Evolutionary conservation across 768 basidiomycete genomes (phyloP), one percentile per base, ranked within the genome.

Genomic region (Suillus spraguei): DNA sequence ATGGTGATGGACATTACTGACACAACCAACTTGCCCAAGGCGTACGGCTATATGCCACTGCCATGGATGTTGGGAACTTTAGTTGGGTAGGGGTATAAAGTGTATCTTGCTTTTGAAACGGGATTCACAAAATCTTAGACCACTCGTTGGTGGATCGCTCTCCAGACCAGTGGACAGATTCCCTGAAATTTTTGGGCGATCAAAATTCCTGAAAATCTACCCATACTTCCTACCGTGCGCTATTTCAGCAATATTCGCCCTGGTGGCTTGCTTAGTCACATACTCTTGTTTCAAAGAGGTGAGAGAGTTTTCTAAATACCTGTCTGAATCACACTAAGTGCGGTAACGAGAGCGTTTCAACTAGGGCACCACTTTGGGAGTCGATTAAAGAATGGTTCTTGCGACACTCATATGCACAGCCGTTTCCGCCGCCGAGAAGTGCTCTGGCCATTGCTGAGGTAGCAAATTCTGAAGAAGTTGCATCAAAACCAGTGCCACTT

Each of bases 161-260:
- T 82, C 87, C 17, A 81, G 77, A 39, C 89, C 89, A 7, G 78
- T 82, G 59, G 86, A 89, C 42, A 83, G 82, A 16, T 89, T 87
- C 70, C 87, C 88, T 5, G 66, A 69, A 11, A 63, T 80, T 6
- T 90, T 91, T 60, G 86, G 86, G 61, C 65, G 75, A 24, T 77
- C 76, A 7, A 66, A 66, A 24, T 87, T 90, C 68, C 83, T 87
- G 82, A 79, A 77, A 66, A 72, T 79, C 35, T 87, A 86, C 70
- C 88, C 89, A 1, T 90, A 91, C 73, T 87, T 88, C 71, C 78
- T 89, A 36, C 83, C 87, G 2, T 88, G 87, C 65, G 79, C 85
- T n/a, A 81, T 87, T 22, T 78, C 85, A 2, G 86, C 85, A 2
- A 82, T 83, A 1, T 85, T 85, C 68, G 77, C 85, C 1, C 67